Base-by-base conservation (phyloP, 2,329 filamentous ascomycete genomes). In the Herpotrichia juniperi region DNA sequence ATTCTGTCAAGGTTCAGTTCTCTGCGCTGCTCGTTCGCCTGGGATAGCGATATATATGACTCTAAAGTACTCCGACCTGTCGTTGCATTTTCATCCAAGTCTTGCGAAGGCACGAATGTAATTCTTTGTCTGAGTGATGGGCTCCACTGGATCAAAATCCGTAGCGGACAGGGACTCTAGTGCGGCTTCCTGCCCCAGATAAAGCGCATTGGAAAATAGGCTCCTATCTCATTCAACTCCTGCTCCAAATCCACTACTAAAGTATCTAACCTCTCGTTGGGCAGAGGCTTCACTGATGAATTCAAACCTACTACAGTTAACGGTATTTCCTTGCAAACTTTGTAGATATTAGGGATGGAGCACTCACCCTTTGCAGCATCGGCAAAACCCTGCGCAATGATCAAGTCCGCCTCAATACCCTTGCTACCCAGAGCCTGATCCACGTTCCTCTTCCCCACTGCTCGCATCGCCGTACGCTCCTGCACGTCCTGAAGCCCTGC, bases 401-500 rank as follows among this genome's bases (percentile, higher is more conserved):
- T 46, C 34, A 55, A 34, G 39, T 55, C 53, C 16, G 53, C 39
- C 42, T 52, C 35, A 19, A 50, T 39, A 2, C 48, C 49, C 25
- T 43, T 22, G 14, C 22, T 47, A 8, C 48, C 49, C 31, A 55
- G 25, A 24, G 39, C 46, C 26, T 43, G 34, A 32, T 55, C 45
- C 16, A 11, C 40, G 43, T 52, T 52, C 45, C 45, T 39, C 46
- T 52, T 55, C n/a, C 53, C 53, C 6, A 55, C 49, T 24, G 44
- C 48, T 25, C 53, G 48, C 53, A 52, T 52, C 16, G 49, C 49
- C 11, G 46, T 49, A 30, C 45, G 14, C 37, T 52, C 53, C 26
- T 49, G 48, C 24, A 55, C 53, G 12, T 55, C 44, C 42, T 49
- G 44, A 26, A 55, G 42, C n/a, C 53, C 49, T 28, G 49, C 45